Evolutionary conservation across 1,284 basidiomycete genomes (phyloP), one percentile per base, ranked within the genome.

Genomic region (Prillingera fragicola): DNA sequence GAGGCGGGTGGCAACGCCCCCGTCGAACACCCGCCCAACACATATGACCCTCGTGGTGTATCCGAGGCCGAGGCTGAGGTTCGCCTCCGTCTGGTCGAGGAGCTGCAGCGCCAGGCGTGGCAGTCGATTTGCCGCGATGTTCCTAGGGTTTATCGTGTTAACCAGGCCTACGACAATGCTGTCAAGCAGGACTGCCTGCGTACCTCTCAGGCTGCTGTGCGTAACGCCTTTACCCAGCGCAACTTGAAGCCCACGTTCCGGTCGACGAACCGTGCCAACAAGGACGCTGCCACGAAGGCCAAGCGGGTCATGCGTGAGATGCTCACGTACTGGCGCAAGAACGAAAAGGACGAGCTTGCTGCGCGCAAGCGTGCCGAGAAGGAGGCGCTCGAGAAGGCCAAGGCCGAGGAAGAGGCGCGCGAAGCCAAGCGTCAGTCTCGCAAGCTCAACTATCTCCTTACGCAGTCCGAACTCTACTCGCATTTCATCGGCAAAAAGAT

Each of bases 401-500:
- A 87, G 71, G 76, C 90, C 32, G 95, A 98, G 70, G 95, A 98
- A 70, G 95, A 98, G 74, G 88, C 85, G 67, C 81, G 95, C 38
- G 95, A 99, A 73, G 85, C 88, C 22, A 87, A 94, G 48, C 78
- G 95, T 39, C 91, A 96, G 72, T 87, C 92, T 4, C 81, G 95
- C 57, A 98, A 98, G 73, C 81, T 99, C 45, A 96, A 98, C 74
- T 99, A 98, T 76, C 77, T 99, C 70, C 94, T 99, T 72, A 97
- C 90, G 50, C 95, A 98, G 73, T 98, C 95, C 10, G 95, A 99
- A 70, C 80, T 98, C 10, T 99, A 98, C 74, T 95, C 89, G 57
- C 95, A 99, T 75, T 98, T 98, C 77, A 90, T 99, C 48, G 94
- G 95, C 29, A 96, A 84, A 73, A 98, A 98, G 74, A 80, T 98